Conservation (phyloP, 257 asterid genomes). For the Penstemon newberryi region DNA sequence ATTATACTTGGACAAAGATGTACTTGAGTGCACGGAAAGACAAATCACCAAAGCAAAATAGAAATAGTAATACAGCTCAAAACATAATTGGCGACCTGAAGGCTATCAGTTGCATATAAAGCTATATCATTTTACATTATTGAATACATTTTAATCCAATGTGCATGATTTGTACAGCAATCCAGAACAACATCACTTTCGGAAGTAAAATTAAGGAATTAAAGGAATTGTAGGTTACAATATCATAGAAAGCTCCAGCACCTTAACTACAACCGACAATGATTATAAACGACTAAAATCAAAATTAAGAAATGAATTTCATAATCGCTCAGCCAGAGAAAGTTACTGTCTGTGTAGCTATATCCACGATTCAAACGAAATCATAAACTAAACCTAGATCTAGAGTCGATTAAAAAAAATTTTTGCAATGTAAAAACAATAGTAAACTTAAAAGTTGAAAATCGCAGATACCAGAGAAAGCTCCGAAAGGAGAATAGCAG, state of each 20-base stretch:
- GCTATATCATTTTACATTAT: no score
- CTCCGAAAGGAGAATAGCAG: conserved; percentile 94
- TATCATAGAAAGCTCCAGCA: no score
- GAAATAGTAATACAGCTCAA: not conserved
- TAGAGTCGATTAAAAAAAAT: not conserved
- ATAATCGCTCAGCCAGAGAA: no score
- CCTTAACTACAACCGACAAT: not conserved
- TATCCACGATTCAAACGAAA: not conserved
- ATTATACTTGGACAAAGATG: not conserved
- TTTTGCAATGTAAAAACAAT: not conserved
- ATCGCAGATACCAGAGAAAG: conserved; percentile 37
- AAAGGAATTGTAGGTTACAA: no score
- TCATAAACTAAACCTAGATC: not conserved
- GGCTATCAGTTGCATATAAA: no score
- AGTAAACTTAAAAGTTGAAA: not conserved
- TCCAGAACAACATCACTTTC: not conserved
- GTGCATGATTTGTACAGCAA: no score
- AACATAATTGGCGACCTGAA: no score
- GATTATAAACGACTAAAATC: not conserved
- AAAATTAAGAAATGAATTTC: not conserved
- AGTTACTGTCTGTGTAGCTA: not conserved
- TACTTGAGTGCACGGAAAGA: not conserved
- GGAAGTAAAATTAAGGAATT: no score
- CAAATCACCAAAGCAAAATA: not conserved
- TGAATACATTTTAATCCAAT: no score